These are phyloP conservation scores for Ormosia emarginata DNA, from an alignment of 306 rosid genomes.

Conservation along the genomic window DNA sequence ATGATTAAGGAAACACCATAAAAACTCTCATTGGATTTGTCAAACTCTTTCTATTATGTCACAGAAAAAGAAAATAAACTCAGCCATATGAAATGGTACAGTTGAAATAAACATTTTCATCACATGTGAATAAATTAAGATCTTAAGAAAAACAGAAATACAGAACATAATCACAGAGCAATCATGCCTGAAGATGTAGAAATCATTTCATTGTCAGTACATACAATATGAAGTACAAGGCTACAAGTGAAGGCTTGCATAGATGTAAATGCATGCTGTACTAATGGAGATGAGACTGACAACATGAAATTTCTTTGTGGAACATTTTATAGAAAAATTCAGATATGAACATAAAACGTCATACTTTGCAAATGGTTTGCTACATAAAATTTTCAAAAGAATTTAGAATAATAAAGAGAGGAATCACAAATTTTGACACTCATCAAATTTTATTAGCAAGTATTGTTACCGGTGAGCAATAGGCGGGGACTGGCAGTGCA, in stretches of 20 bases:
- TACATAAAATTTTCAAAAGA: background rate
- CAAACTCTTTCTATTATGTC: background rate
- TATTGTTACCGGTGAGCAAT: slow-evolving; percentile 85
- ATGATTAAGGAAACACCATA: background rate
- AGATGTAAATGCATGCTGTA: background rate
- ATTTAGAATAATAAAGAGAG: background rate
- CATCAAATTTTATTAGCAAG: background rate
- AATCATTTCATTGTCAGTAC: background rate
- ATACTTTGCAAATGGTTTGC: background rate
- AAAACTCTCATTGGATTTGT: background rate
- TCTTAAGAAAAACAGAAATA: background rate
- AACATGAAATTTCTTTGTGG: background rate
- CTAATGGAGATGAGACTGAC: background rate
- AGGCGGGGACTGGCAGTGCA: slow-evolving; percentile 92
- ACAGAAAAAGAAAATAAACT: background rate
- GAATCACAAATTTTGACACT: background rate
- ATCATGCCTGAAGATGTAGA: background rate
- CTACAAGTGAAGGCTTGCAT: background rate
- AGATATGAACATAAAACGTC: background rate
- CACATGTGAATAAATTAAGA: background rate
- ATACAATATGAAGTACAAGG: background rate
- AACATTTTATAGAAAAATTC: background rate
- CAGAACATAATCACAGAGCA: slow-evolving; percentile 4
- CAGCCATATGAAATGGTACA: background rate
- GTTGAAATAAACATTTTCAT: background rate